Evolutionary conservation across 148 eudicot genomes (phyloP).

Genomic region (Rhododendron kiyosumense): DNA sequence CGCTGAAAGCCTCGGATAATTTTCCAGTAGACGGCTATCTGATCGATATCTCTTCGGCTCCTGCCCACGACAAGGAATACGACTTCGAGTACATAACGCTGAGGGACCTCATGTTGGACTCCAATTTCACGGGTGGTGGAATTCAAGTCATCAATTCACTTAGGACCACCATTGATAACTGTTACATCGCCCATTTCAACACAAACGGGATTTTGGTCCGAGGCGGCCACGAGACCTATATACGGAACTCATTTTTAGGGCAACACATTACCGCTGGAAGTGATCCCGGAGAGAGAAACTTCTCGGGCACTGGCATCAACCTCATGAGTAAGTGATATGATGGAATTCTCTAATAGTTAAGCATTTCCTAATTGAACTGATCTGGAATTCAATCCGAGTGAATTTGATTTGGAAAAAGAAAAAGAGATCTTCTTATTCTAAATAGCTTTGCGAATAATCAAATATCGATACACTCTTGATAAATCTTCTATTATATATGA

Average conservation of each 20-base stretch:
- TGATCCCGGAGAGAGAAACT: slow-evolving; percentile 50
- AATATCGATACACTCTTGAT: too few species aligned
- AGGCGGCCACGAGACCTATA: slow-evolving; percentile 80
- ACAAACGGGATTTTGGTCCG: slow-evolving; percentile 62
- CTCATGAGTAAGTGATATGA: slow-evolving; percentile 6
- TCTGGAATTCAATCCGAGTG: too few species aligned
- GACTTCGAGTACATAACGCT: slow-evolving; percentile 65
- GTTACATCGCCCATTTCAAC: slow-evolving; percentile 70
- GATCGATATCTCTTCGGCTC: slow-evolving; percentile 45
- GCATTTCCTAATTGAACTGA: too few species aligned
- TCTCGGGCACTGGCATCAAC: slow-evolving; percentile 70
- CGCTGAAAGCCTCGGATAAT: slow-evolving; percentile 53
- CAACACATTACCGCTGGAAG: slow-evolving; percentile 79
- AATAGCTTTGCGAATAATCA: too few species aligned
- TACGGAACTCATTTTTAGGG: slow-evolving; percentile 64
- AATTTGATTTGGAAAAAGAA: too few species aligned
- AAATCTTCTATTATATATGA: too few species aligned
- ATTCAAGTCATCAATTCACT: slow-evolving; percentile 46
- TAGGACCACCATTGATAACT: slow-evolving; percentile 64
- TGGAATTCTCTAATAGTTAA: not conserved
- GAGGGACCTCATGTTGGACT: slow-evolving; percentile 73
- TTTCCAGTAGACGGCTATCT: slow-evolving; percentile 49
- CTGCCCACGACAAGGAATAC: slow-evolving; percentile 20
- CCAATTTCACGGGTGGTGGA: slow-evolving; percentile 72
- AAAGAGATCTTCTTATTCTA: too few species aligned